Evolutionary conservation across 140 eudicot genomes (phyloP), one percentile per base, ranked within the genome.

Genomic region (Oenanthe javanica): DNA sequence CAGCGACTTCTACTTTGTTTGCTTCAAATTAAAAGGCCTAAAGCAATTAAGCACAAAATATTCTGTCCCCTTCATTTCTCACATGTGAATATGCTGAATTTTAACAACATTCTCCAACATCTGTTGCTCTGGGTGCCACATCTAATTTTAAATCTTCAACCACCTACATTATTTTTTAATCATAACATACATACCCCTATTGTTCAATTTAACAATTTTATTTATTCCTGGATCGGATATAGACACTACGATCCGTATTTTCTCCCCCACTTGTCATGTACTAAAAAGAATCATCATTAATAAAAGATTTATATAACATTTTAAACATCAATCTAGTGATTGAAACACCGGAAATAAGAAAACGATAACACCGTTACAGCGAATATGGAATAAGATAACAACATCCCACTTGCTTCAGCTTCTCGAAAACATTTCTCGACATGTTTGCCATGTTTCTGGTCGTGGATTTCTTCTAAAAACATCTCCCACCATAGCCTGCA

Each of bases 401-500:
- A 74, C 50, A 75, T 75, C 15, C 78, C 78, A 48, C 48, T 19
- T 75, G 59, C 61, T 75, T 25, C 43, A 1, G 38, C 77, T 73
- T 42, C 52, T 43, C 31, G 77, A 73, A 45, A 5, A 72, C 36
- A 72, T 72, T 48, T 19, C n/a, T 16, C 1, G 51, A 46, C 31
- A 23, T 25, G 36, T 25, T 47, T 23, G 69, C 8, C 69, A 61
- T 61, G 69, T 23, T 48, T 2, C 36, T 48, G 42, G 8, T 67
- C 52, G 3, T 25, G 63, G 82, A 27, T 78, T 70, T 74, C 63
- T 49, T 79, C 81, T 86, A 93, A 80, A 88, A 54, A 79, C 92
- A 91, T 86, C 92, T 91, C 76, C 97, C 98, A 55, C 97, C 97
- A 83, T 89, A 89, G 4, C 98, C 96, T 27, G 97, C 98, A 82